Evolutionary conservation across 2,329 filamentous ascomycete genomes (phyloP), one percentile per base, ranked within the genome.

Genomic region (Claviceps sp.): DNA sequence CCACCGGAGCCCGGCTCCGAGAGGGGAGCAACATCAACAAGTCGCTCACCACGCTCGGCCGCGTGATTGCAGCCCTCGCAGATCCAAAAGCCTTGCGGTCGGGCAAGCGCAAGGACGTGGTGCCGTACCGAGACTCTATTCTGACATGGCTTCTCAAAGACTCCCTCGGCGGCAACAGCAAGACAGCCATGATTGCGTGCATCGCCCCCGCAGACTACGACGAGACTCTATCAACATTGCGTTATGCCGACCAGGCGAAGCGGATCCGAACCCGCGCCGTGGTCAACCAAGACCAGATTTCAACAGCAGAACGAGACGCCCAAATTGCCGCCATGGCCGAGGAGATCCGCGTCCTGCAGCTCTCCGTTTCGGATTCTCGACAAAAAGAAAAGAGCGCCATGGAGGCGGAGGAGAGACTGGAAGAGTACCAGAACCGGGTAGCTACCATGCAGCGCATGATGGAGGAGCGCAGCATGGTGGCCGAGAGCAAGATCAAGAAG

Each of bases 11-110:
- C 60, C 83, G 93, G 37, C 78, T 98, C 22, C 84, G 91, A 53
- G 93, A 98, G 70, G 93, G 93, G 49, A 91, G 88, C 62, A 96
- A 97, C 67, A 98, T 98, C 79, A 98, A 98, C 76, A 96, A 97
- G 70, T 97, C 91, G 9, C 79, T 98, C 40, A 96, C 91, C 0
- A 97, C 93, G 0, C 79, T 98, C 9, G 93, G 93, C 4, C 85
- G 93, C 50, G 93, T 98, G 48, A 98, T 98, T 66, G 91, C 90
- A 34, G 91, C 93, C 1, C 77, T 98, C 30, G 87, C 85, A 4
- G 81, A 84, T 61, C 74, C 79, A 1, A 88, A 88, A 66, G 72
- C 75, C 55, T 65, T 70, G 42, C 72, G 74, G 40, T 67, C 69
- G 53, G 72, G 77, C 52, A 86, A 86, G 63, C 63, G 72, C 51